Percentiles rank a stretch among this genome's conserved stretches.
Conservation (phyloP, 208 protist species). For the Crithidia expoeki region DNA sequence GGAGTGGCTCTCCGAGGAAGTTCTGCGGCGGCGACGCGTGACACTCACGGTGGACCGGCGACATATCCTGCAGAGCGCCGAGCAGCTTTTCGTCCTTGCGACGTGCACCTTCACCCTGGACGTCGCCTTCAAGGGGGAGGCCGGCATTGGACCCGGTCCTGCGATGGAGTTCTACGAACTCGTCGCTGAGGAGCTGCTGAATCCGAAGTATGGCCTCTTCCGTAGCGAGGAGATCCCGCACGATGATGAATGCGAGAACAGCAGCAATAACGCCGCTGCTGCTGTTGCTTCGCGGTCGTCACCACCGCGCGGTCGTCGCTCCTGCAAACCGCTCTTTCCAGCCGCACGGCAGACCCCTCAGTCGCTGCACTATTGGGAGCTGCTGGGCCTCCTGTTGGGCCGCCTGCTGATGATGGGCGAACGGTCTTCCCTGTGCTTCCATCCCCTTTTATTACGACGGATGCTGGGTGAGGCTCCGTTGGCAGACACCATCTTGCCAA, state of each 20-base stretch:
- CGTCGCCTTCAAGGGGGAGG: conserved; percentile 79
- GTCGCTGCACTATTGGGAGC: conserved; percentile 60
- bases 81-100: conserved; percentile 47
- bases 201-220: conserved; percentile 52
- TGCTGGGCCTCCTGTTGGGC: conserved; percentile 69
- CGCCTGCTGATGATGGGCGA: conserved; percentile 64
- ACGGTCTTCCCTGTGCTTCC: conserved; percentile 56
- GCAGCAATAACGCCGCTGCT: background rate
- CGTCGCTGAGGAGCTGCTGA: conserved; percentile 49
- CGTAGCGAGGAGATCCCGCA: conserved; percentile 42
- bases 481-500: background rate
- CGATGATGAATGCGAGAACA: conserved; percentile 1
- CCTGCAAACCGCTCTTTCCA: conserved; percentile 36
- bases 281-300: background rate
- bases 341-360: conserved; percentile 30
- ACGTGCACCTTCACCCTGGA: conserved; percentile 68
- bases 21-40: conserved; percentile 29
- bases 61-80: conserved; percentile 48
- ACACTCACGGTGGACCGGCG: conserved; percentile 48
- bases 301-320: conserved; percentile 5
- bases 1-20: conserved; percentile 45
- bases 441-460: conserved; percentile 58
- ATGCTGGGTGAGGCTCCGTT: conserved; percentile 45
- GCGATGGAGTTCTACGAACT: conserved; percentile 82
- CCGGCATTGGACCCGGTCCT: conserved; percentile 79